A percentile compares a stretch with the other conserved stretches of the same genome.
Evolutionary conservation across 768 basidiomycete species (phyloP).

Genomic region (Rhodotorula diobovata): DNA sequence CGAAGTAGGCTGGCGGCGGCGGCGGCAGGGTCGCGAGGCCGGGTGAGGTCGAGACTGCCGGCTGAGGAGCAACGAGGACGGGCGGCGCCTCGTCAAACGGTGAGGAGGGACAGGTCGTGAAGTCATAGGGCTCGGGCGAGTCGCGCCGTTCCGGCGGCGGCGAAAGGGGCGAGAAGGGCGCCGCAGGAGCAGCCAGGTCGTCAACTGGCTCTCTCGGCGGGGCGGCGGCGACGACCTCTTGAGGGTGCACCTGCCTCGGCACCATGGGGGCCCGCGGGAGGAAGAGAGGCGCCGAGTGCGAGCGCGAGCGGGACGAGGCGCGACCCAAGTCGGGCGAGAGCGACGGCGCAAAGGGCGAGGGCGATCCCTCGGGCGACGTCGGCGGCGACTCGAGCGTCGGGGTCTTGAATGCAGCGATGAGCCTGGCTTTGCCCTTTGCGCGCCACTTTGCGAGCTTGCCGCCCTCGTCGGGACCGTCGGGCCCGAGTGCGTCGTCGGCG

Average conservation of each 20-base stretch:
- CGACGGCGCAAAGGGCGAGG: background rate
- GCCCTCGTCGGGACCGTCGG: background rate
- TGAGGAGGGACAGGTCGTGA: background rate
- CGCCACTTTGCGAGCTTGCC: background rate
- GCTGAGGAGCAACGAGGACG: background rate
- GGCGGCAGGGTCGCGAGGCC: background rate
- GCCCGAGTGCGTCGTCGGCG: background rate
- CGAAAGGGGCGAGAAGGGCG: background rate
- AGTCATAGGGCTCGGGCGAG: background rate
- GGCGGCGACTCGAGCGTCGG: background rate
- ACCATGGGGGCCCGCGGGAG: background rate
- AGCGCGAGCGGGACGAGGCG: background rate
- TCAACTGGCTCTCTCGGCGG: too few relatives aligned
- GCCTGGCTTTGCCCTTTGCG: constrained; percentile 5
- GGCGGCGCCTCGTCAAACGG: background rate
- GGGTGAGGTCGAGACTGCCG: background rate
- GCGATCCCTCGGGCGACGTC: background rate
- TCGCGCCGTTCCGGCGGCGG: background rate
- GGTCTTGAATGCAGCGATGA: background rate
- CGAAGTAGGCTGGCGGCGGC: constrained; percentile 18
- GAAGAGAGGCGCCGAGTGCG: constrained; percentile 12
- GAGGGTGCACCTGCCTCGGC: background rate
- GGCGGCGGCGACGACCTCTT: too few relatives aligned
- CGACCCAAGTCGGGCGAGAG: background rate
- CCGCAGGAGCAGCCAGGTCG: background rate